Base-by-base conservation (phyloP, 331 rosid genomes). In the Ulmus americana region DNA sequence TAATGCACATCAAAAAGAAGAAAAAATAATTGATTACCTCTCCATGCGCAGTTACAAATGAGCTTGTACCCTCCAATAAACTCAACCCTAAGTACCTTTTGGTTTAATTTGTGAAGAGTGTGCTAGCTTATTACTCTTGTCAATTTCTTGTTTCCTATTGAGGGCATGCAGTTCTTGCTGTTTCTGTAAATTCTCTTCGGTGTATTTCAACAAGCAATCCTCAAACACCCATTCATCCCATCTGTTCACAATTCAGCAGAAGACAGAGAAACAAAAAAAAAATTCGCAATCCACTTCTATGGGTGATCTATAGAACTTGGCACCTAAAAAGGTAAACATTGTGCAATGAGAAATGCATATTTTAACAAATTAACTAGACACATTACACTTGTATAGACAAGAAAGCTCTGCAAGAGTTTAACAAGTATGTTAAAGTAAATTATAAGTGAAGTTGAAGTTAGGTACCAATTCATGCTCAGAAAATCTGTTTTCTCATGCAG, bases 151-250 rank as follows among this genome's bases (percentile, higher is more conserved):
- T 49, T 79, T 68, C 72, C 61, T 68, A 10, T 56, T 62, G 56
- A 71, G 64, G 43, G 61, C 80, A 50, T 39, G 62, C 42, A 82
- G 86, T 22, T 68, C 80, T 51, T 39, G 62, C 42, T 84, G 86
- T 22, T 68, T 55, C 77, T 41, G 70, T 81, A 78, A 64, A 72
- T 83, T 91, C 59, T 88, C 86, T 52, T 79, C 84, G 0, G 88
- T 84, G 68, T 70, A 47, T 74, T 86, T 83, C 95, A 77, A 54
- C 80, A 91, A 75, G 11, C 86, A 85, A 61, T 85, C 95, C 61
- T 69, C 9, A 42, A 54, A 71, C 46, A 76, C 86, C 97, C 97
- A 91, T 73, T 91, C 97, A 78, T 91, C 97, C 97, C 97, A 86
- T 8, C 97, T 91, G 86, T 76, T 40, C 16, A 15, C 41, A 55